Percentiles rank a stretch among this genome's conserved stretches.
Conservation (phyloP, 257 asterid species). For the Lavandula angustifolia region DNA sequence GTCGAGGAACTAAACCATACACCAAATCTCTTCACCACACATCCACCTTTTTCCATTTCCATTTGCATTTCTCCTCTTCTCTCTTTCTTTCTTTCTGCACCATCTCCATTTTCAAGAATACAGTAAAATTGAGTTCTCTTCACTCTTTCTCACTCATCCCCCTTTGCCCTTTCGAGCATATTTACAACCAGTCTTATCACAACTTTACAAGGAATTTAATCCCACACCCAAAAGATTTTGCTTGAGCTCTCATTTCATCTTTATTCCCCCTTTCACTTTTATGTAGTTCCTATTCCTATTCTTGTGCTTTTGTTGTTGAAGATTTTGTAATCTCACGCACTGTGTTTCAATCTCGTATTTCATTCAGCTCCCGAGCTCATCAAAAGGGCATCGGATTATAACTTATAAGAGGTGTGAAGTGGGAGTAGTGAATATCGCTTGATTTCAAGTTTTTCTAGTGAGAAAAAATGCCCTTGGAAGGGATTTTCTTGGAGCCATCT, state of each 20-base stretch:
- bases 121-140: slow-evolving; percentile 26
- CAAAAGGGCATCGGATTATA: no score
- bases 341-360: neutral
- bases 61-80: slow-evolving; percentile 10
- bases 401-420: no score
- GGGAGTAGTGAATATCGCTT: no score
- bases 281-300: neutral
- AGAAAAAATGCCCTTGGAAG: slow-evolving; percentile 66
- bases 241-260: slow-evolving; percentile 18
- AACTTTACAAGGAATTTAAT: slow-evolving; percentile 35
- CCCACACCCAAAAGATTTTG: slow-evolving; percentile 15
- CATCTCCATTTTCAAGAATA: slow-evolving; percentile 41
- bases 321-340: no score
- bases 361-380: no score
- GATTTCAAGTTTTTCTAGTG: slow-evolving; percentile 14
- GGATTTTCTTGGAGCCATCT: slow-evolving; percentile 58
- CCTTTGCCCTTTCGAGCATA: slow-evolving; percentile 40
- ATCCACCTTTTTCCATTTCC: slow-evolving; percentile 24
- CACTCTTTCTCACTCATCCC: slow-evolving; percentile 36
- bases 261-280: slow-evolving; percentile 19
- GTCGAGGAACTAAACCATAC: slow-evolving; percentile 65
- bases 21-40: slow-evolving; percentile 38
- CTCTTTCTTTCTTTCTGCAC: slow-evolving; percentile 31
- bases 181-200: slow-evolving; percentile 40
- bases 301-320: slow-evolving; percentile 2